Conservation (phyloP, 2,329 filamentous ascomycete species). For the Samsoniella hepiali region DNA sequence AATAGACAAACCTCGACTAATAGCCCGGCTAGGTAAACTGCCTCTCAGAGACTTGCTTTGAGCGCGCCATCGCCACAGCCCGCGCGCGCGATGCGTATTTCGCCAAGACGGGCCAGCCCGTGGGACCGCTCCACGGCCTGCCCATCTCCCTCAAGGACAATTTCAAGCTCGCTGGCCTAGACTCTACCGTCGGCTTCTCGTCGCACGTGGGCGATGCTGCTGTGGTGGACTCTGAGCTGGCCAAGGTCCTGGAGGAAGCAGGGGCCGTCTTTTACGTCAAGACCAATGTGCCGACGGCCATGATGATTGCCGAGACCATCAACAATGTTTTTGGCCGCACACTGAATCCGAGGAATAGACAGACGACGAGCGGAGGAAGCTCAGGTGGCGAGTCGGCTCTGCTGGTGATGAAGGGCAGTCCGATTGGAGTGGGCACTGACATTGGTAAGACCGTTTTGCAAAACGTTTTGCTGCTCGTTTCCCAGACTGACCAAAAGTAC, state of each 20-base stretch:
- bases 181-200: conserved; percentile 62
- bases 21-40: conserved; percentile 44
- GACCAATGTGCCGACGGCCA: conserved; percentile 58
- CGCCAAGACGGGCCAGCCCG: conserved; percentile 41
- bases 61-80: conserved; percentile 48
- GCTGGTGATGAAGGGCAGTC: conserved; percentile 55
- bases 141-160: conserved; percentile 69
- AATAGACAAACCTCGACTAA: conserved; percentile 40
- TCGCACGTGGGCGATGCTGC: conserved; percentile 59
- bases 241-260: conserved; percentile 40
- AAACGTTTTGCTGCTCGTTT: fast-evolving
- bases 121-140: conserved; percentile 64
- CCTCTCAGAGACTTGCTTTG: conserved; percentile 53
- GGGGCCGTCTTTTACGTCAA: conserved; percentile 57
- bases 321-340: conserved; percentile 65
- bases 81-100: conserved; percentile 48
- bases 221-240: conserved; percentile 38
- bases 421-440: conserved; percentile 61
- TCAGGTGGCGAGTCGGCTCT: conserved; percentile 66
- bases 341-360: conserved; percentile 58
- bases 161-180: conserved; percentile 59
- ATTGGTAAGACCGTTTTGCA: conserved; percentile 38
- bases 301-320: conserved; percentile 67
- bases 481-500: not conserved
- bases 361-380: conserved; percentile 60